Base-by-base conservation (phyloP, 257 asterid genomes). In the Solanum lycopersicoides region DNA sequence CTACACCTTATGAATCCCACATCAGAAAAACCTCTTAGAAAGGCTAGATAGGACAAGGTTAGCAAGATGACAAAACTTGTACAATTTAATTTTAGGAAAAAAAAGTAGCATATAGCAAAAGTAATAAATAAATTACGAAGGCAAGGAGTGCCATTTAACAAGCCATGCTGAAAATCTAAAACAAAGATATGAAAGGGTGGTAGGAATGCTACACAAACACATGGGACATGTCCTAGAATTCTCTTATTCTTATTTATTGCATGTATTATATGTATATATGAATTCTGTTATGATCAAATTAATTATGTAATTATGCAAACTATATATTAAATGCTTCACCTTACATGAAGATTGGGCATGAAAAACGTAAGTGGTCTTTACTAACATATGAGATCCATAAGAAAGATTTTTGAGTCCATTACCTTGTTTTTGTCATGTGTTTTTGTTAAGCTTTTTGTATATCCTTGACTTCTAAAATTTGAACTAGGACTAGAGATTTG, bases 131-230 rank as follows among this genome's bases (percentile, higher is more conserved):
- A 15, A 28, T 50, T 82, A 50, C 32, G 9, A 82, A 82, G 66
- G 68, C 15, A 80, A 80, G 69, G 85, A 50, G 85, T 47, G 69
- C 69, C 85, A 82, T 82, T 80, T 71, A 82, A 72, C 28, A 86
- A 77, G 91, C 83, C 90, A 84, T 72, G 86, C 86, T 14, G 86
- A 90, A 71, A 86, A 87, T 77, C 56, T 32, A 45, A 73, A 32
- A 74, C 86, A 73, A 76, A 63, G 88, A 45, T 87, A 50, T 32
- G 92, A 75, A 30, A 80, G 85, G 85, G 68, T 74, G 47, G 90
- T 87, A 86, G 86, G 47, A 59, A 45, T 84, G 86, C 87, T 86
- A 87, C 88, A 86, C 69, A 77, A 84, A 84, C 92, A 88, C 92
- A 87, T 88, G 92, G 88, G 88, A 68, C 74, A 82, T 23, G 83